These are phyloP conservation scores for Selaginella tamariscina DNA, from an alignment of 75 land plant genomes.

Conservation along the genomic window DNA sequence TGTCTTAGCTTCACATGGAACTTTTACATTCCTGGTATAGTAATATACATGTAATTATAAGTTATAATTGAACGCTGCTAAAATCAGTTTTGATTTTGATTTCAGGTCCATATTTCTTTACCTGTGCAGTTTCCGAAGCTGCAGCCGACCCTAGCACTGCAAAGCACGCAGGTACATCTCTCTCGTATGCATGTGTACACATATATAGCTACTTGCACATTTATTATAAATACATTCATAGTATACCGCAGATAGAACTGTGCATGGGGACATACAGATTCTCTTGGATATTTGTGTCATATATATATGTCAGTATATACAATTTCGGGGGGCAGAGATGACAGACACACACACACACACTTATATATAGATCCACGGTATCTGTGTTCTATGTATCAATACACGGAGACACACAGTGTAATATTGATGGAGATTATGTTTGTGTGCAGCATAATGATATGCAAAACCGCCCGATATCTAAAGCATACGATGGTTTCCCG, in stretches of 20 bases:
- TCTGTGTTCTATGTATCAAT: not conserved
- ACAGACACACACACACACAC: too few species aligned
- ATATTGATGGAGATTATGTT: not conserved
- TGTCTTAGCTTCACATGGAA: conserved; percentile 43
- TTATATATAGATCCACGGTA: not conserved
- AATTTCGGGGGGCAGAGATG: conserved; percentile 50
- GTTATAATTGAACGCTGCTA: not conserved
- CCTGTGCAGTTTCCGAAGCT: conserved; percentile 74
- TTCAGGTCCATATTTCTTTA: conserved; percentile 55
- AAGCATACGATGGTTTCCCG: conserved; percentile 51
- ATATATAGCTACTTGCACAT: not conserved
- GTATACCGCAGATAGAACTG: too few species aligned
- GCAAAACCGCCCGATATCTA: conserved; percentile 49
- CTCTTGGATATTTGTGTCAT: not conserved
- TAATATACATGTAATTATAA: not conserved
- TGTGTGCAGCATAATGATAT: conserved; percentile 55
- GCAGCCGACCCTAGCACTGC: conserved; percentile 57
- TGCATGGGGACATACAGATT: too few species aligned
- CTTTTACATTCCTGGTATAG: conserved; percentile 66
- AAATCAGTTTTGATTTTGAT: not conserved
- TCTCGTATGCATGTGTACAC: not conserved
- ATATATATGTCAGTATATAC: conserved; percentile 25
- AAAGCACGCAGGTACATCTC: conserved; percentile 58
- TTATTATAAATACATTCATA: conserved; percentile 4
- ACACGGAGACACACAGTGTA: not conserved